These are phyloP conservation scores for Globisporangium paroecandrum DNA, from an alignment of 352 stramenopile genomes.

Conservation along the genomic window DNA sequence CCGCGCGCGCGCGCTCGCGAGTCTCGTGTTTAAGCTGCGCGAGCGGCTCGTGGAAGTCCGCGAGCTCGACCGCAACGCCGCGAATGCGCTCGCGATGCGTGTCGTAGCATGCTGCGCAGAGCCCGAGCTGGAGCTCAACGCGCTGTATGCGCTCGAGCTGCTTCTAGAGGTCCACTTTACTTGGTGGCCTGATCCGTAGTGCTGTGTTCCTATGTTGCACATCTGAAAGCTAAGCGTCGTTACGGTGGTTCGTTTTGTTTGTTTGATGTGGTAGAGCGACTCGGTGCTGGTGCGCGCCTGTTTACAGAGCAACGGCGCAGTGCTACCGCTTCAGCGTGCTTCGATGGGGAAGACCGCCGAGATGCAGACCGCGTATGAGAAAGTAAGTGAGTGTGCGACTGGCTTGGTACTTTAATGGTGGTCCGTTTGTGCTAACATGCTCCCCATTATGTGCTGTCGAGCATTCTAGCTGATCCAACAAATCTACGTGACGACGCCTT, in stretches of 20 bases:
- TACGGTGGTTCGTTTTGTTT: background rate
- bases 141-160: constrained; percentile 53
- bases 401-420: background rate
- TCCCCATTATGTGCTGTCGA: background rate
- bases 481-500: constrained; percentile 32
- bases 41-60: constrained; percentile 40
- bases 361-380: constrained; percentile 40
- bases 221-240: constrained; percentile 16
- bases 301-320: constrained; percentile 35
- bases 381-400: constrained; percentile 22
- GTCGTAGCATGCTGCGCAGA: constrained; percentile 42
- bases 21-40: constrained; percentile 64
- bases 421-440: background rate
- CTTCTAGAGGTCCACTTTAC: constrained; percentile 22
- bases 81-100: constrained; percentile 28
- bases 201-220: background rate
- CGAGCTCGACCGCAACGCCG: constrained; percentile 27
- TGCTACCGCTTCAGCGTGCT: constrained; percentile 35
- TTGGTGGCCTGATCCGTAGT: background rate
- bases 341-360: constrained; percentile 27
- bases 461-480: constrained; percentile 32
- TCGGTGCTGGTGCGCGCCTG: constrained; percentile 25
- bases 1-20: constrained; percentile 50
- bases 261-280: constrained; percentile 10
- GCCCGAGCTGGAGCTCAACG: constrained; percentile 37